Evolutionary conservation across 2,329 filamentous ascomycete genomes (phyloP), one percentile per base, ranked within the genome.

Genomic region (Alternaria arbusti): DNA sequence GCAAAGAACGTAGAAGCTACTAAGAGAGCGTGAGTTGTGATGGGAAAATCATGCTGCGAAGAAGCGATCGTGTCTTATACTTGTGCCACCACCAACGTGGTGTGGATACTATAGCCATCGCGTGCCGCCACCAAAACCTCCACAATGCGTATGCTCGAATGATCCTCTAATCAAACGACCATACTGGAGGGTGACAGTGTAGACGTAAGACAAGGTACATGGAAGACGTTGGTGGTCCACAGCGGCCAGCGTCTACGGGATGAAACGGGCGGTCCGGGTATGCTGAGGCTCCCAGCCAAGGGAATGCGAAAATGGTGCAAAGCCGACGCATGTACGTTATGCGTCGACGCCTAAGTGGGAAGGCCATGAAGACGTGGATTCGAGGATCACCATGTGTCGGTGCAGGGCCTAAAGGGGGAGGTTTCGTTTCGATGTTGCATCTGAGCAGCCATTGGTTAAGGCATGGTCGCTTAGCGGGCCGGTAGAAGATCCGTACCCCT

Each of bases 151-250:
- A 50, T 45, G 58, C 44, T 63, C 61, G 63, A 64, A 51, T 51
- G 65, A 71, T 74, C 76, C 74, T 52, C 63, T 74, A 79, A 79
- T 79, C 70, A 74, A 70, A 73, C 55, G 57, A 46, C 32, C 46
- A 61, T 68, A 70, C 73, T 76, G 66, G 69, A 71, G 55, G 57
- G 50, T 57, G 64, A 64, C 58, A 66, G 61, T 68, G 65, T 57
- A 63, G 62, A 71, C 64, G 66, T 68, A 68, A 72, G 73, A 76
- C 74, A 74, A 61, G 54, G 64, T 63, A 32, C 66, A 68, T 67
- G 63, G 65, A 23, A 64, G 63, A 61, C 52, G 55, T 69, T 52
- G 55, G 59, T 57, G 71, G 49, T 68, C 74, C 72, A 73, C 73
- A 57, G 60, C 40, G 68, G 69, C 66, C 65, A 75, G 73, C 74